Conservation (phyloP, 139 green algal genomes). For the Medakamo hakoo region DNA sequence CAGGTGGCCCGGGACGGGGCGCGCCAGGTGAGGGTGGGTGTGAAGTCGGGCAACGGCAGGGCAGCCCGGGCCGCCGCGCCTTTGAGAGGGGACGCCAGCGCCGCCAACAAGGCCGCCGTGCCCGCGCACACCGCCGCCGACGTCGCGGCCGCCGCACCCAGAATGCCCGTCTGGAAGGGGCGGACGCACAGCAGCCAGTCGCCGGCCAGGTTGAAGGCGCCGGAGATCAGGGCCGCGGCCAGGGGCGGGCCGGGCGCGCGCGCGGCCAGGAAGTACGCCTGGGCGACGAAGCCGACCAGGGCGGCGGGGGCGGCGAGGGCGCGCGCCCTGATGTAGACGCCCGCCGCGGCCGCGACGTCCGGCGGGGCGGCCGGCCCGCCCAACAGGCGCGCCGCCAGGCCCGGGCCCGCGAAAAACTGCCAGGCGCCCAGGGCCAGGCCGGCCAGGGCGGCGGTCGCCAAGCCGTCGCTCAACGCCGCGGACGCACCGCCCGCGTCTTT, state of each 20-base stretch:
- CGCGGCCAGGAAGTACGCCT: conserved; percentile 15
- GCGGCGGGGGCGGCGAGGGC: neutral
- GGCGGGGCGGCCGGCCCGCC: no score
- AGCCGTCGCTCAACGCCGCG: neutral
- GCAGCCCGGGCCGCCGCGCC: no score
- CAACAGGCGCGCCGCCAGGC: neutral
- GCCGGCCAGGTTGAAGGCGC: conserved; percentile 10
- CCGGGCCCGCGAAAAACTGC: neutral
- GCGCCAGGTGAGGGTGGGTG: neutral
- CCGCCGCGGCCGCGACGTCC: neutral
- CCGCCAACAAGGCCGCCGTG: neutral
- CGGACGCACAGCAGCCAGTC: conserved; percentile 9
- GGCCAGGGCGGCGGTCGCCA: neutral
- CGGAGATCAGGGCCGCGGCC: neutral
- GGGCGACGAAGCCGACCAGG: conserved; percentile 6
- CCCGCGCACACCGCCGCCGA: conserved; percentile 3
- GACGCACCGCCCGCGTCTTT: neutral
- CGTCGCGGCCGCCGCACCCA: conserved; percentile 12
- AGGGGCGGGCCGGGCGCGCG: conserved; percentile 8
- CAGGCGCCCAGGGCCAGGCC: neutral
- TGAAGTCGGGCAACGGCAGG: neutral
- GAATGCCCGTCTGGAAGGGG: conserved; percentile 7
- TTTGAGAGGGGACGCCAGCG: neutral
- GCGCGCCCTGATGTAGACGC: neutral
- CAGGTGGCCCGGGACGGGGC: neutral